Percentiles rank a stretch among this genome's conserved stretches.
These are phyloP conservation scores for Pleurotus tuoliensis DNA, from an alignment of 768 basidiomycete species.

Conservation along the genomic window DNA sequence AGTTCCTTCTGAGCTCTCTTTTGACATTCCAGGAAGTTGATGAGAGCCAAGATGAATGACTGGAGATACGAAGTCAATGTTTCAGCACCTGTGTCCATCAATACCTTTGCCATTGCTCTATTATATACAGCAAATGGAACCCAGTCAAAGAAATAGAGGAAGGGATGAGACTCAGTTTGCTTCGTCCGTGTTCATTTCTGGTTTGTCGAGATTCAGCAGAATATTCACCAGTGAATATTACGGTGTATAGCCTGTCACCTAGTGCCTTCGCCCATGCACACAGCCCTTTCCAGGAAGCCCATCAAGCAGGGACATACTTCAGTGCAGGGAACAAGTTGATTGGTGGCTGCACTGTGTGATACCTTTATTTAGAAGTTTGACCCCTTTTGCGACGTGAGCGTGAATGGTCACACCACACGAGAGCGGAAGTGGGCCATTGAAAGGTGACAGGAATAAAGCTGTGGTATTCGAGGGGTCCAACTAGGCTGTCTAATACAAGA, in stretches of 20 bases:
- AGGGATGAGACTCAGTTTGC: constrained; percentile 4
- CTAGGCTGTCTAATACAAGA: no score
- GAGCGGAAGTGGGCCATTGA: no score
- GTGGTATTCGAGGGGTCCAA: no score
- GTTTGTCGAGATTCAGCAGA: constrained; percentile 8
- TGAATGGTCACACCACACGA: no score
- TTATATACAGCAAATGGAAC: background rate
- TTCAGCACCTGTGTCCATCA: constrained; percentile 1
- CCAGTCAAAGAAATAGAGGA: background rate
- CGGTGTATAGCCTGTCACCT: constrained; percentile 5
- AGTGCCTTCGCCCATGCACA: constrained; percentile 2
- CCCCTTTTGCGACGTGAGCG: background rate
- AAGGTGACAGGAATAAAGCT: no score
- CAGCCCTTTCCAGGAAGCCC: constrained; percentile 14
- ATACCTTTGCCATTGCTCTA: background rate
- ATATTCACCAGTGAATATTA: constrained; percentile 15
- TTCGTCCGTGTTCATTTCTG: constrained; percentile 8
- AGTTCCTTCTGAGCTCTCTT: constrained; percentile 36
- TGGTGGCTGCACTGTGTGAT: constrained; percentile 11
- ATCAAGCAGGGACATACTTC: constrained; percentile 15
- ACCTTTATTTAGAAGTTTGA: background rate
- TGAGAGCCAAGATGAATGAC: constrained; percentile 36
- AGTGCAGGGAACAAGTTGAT: constrained; percentile 12
- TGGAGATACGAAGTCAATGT: constrained; percentile 13
- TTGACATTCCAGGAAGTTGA: constrained; percentile 31